Evolutionary conservation across 2,329 filamentous ascomycete species (phyloP), one percentile per base, ranked within the genome.

Genomic region (Pseudogymnoascus sp.): DNA sequence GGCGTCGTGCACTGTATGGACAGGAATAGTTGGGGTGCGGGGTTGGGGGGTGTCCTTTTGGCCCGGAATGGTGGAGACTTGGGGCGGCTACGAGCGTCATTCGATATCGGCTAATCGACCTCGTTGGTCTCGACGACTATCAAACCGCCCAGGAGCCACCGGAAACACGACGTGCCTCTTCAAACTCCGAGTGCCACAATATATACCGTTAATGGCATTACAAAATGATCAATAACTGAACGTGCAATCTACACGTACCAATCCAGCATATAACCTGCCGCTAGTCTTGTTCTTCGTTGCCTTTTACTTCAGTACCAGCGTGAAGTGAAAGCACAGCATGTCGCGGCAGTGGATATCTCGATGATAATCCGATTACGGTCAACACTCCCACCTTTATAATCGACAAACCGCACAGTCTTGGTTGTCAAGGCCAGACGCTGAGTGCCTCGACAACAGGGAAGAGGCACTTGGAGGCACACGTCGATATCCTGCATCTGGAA

Each of bases 301-400:
- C 25, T 18, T 9, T 12, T 14, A 25, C 22, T 54, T 8, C 47
- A 54, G 2, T 30, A 54, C 28, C 28, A 35, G 2, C 28, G 47
- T 54, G 47, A 33, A 54, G 47, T 50, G 43, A 30, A 50, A 16
- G 47, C 8, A 54, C 47, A 54, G 47, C 28, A 54, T 54, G 47
- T 54, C 47, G 28, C 28, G 47, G 47, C 47, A 54, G 28, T 33
- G 47, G 47, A 12, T 54, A 18, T 54, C 47, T 54, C 28, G 47
- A 50, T 30, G 25, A 54, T 54, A 54, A 18, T 35, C 47, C 28
- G 47, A 54, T 33, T 20, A 54, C 47, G 43, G 43, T 54, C 43
- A 30, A 50, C n/a, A 9, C 4, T 30, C 9, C 1, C n/a, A 12
- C n/a, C 43, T 33, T 11, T 9, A 54, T 16, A 50, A 50, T 54